Conservation (phyloP, 2,329 filamentous ascomycete species). For the Rhinocladiella similis region DNA sequence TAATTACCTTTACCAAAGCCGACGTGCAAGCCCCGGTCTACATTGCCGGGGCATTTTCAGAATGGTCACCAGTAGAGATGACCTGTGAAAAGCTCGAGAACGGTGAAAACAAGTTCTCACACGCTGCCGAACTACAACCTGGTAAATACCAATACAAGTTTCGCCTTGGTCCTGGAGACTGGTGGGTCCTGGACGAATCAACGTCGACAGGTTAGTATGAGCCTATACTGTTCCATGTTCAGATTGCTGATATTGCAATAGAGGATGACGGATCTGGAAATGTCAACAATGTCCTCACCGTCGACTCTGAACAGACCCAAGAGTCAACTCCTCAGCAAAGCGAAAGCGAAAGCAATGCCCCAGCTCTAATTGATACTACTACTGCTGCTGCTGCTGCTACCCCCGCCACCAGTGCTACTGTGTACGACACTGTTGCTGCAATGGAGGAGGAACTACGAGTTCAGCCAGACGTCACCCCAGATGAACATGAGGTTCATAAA, state of each 20-base stretch:
- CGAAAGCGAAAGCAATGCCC: background rate
- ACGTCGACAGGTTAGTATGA: conserved; percentile 56
- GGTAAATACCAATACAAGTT: conserved; percentile 75
- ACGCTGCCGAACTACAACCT: conserved; percentile 55
- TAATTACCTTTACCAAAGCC: conserved; percentile 61
- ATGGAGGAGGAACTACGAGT: background rate
- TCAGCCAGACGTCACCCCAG: background rate
- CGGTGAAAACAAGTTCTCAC: conserved; percentile 56
- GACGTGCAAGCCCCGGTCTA: conserved; percentile 68
- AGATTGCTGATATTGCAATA: conserved; percentile 27
- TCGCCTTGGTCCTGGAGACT: conserved; percentile 64
- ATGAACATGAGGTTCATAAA: conserved; percentile 3
- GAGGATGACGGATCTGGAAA: conserved; percentile 55
- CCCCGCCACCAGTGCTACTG: background rate
- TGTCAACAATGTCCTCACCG: conserved; percentile 50
- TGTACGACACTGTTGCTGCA: background rate
- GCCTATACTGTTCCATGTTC: background rate
- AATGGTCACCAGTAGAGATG: conserved; percentile 71
- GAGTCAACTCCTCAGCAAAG: background rate
- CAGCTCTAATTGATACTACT: no score
- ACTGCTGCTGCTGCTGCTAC: background rate
- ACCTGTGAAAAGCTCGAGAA: conserved; percentile 47
- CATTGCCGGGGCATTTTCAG: conserved; percentile 68
- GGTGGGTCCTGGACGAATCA: conserved; percentile 69
- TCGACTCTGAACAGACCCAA: conserved; percentile 11